Percentiles rank a stretch among this genome's conserved stretches.
phyloP scores from a whole-genome alignment of 768 basidiomycete genomes.

The Mycena amicta region DNA sequence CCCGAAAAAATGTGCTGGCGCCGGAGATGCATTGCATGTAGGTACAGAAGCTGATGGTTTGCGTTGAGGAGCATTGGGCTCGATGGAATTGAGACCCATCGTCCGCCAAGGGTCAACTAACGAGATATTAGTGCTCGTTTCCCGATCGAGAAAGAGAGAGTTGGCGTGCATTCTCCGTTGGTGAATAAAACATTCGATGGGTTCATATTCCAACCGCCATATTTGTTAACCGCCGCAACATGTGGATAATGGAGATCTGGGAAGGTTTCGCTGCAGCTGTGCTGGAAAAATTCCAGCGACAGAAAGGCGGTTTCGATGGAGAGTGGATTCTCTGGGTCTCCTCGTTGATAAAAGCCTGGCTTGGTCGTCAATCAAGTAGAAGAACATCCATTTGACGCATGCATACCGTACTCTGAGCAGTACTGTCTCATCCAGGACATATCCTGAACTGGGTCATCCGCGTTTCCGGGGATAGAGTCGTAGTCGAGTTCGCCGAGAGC shows the following conservation, averaged over 20 bases:
- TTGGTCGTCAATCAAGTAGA: background rate
- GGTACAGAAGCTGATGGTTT: constrained; percentile 41
- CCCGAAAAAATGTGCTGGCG: constrained; percentile 44
- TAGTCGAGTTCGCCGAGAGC: constrained; percentile 49
- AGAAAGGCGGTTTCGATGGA: constrained; percentile 52
- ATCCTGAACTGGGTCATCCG: constrained; percentile 47
- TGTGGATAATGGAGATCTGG: constrained; percentile 43
- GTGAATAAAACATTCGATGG: constrained; percentile 50
- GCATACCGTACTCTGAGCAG: constrained; percentile 51
- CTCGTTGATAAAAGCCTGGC: constrained; percentile 50
- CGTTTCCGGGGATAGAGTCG: constrained; percentile 41
- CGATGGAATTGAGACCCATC: constrained; percentile 52
- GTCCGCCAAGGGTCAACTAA: constrained; percentile 56
- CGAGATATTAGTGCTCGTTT: background rate
- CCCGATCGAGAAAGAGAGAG: background rate
- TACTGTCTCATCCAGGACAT: constrained; percentile 57
- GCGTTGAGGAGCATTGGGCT: constrained; percentile 46
- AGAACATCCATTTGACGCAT: background rate
- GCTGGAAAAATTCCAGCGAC: constrained; percentile 48
- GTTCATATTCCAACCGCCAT: constrained; percentile 55
- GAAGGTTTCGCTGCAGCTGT: constrained; percentile 46
- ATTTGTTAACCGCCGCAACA: constrained; percentile 49
- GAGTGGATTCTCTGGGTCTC: constrained; percentile 45
- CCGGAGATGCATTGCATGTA: constrained; percentile 38
- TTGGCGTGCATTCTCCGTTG: constrained; percentile 49